Base-by-base conservation (phyloP, 306 rosid genomes). In the Prinsepia uniflora region DNA sequence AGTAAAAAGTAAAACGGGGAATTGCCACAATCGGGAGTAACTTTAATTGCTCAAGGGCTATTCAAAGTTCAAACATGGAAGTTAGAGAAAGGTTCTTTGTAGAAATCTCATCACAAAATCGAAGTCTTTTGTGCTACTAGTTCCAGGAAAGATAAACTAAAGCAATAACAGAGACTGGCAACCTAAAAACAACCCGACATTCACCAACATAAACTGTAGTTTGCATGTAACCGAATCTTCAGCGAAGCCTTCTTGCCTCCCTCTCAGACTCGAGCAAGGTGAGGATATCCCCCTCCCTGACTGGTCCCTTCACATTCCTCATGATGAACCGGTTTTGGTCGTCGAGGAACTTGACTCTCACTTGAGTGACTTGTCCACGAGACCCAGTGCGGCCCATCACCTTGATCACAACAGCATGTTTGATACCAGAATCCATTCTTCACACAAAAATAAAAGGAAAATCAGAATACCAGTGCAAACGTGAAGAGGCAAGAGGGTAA, bases 321-420 rank as follows among this genome's bases (percentile, higher is more conserved):
- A 80, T 83, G 55, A 83, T 83, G 69, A 74, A 67, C 15, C 84
- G 84, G 14, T 80, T 83, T 72, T 77, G 87, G 20, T 83, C 87
- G 63, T 83, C 84, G 63, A 76, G 34, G 77, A 83, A 83, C 87
- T 80, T 80, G 46, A 83, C 87, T 57, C 84, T 77, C 8, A 83
- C 87, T 65, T 83, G 87, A 58, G 87, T 83, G 78, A 83, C 87
- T 46, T 83, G 87, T 9, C 87, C 87, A 74, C 84, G 71, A 7
- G 87, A 83, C 44, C 87, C 84, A 63, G 88, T 84, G 0, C 88
- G 79, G 5, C 88, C 88, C 81, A 84, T 81, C 14, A 84, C 81
- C 57, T 80, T 84, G 41, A 84, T 80, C 56, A 84, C 87, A 10
- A 77, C 39, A 6, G 83, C 85, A 8, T 84, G 85, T 79, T 84